Evolutionary conservation across 164 flowering plant species (phyloP).

Genomic region (grape (Vitis vinifera)): DNA sequence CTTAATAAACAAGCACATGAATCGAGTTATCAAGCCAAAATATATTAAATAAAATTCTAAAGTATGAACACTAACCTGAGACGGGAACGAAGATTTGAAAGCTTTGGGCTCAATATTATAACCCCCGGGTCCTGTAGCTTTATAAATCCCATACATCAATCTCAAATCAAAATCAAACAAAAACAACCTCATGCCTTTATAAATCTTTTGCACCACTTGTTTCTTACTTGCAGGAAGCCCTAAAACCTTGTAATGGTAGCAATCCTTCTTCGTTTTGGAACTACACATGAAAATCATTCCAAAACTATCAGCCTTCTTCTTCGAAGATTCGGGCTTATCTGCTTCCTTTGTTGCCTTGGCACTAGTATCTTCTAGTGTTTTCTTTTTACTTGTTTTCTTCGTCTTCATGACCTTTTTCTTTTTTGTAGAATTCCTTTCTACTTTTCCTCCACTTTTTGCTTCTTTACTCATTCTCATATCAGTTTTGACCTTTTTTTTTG

Average conservation of each 20-base stretch:
- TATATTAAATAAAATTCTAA: neutral
- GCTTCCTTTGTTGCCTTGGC: slow-evolving; percentile 4
- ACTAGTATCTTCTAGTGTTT: neutral
- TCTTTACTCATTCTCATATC: neutral
- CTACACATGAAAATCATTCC: slow-evolving; percentile 72
- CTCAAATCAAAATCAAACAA: slow-evolving; percentile 53
- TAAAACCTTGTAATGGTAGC: slow-evolving; percentile 48
- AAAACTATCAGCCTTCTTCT: slow-evolving; percentile 24
- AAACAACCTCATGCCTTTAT: slow-evolving; percentile 57
- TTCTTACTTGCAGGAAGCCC: slow-evolving; percentile 59
- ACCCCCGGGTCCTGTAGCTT: slow-evolving; percentile 59
- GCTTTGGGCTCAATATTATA: slow-evolving; percentile 60
- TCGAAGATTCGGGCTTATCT: slow-evolving; percentile 25
- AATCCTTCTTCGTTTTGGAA: slow-evolving; percentile 58
- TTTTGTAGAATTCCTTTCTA: slow-evolving; percentile 6
- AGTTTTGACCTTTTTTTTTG: neutral
- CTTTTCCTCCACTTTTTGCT: neutral
- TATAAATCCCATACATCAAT: slow-evolving; percentile 61
- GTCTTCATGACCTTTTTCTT: slow-evolving; percentile 9
- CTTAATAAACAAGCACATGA: neutral
- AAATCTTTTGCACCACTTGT: slow-evolving; percentile 40
- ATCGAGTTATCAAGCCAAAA: neutral
- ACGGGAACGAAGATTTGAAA: slow-evolving; percentile 53
- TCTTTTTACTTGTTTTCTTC: slow-evolving; percentile 17
- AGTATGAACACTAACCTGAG: slow-evolving; percentile 42